Percentiles rank a stretch among this genome's conserved stretches.
Evolutionary conservation across 2,329 filamentous ascomycete genomes (phyloP).

Genomic region (Neopestalotiopsis sp.): DNA sequence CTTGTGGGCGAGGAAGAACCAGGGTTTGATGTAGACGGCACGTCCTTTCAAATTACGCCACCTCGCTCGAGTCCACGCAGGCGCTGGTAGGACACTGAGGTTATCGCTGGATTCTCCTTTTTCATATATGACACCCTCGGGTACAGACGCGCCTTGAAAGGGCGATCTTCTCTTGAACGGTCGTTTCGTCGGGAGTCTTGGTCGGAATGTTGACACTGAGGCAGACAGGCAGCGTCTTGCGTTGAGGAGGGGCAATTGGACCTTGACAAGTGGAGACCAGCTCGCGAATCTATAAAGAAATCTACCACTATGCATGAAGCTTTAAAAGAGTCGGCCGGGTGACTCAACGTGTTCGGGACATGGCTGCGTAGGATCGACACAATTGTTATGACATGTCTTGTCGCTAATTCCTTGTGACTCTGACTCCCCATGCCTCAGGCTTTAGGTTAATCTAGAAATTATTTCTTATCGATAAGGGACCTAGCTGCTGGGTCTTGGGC

Average conservation of each 20-base stretch:
- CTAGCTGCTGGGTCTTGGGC: neutral
- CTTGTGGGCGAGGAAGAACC: neutral
- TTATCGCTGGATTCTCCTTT: no score
- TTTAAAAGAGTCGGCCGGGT: neutral
- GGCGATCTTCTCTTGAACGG: neutral
- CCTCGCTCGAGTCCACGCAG: neutral
- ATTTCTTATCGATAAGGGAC: constrained; percentile 12
- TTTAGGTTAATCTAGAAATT: neutral
- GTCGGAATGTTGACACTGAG: neutral
- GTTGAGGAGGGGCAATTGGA: neutral
- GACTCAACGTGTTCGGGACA: neutral
- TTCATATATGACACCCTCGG: neutral
- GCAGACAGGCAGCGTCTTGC: neutral
- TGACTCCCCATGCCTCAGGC: neutral
- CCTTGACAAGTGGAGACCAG: neutral
- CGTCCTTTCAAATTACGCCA: neutral
- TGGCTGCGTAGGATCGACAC: neutral
- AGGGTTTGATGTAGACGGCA: neutral
- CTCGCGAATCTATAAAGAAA: neutral
- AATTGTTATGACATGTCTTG: neutral
- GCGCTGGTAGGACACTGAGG: neutral
- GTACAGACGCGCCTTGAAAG: neutral
- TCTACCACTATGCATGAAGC: neutral
- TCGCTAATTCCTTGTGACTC: neutral
- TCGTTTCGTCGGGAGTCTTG: neutral